Percentiles rank a stretch among this genome's conserved stretches.
Conservation (phyloP, 2,329 filamentous ascomycete species). For the Sclerotinia minor region DNA sequence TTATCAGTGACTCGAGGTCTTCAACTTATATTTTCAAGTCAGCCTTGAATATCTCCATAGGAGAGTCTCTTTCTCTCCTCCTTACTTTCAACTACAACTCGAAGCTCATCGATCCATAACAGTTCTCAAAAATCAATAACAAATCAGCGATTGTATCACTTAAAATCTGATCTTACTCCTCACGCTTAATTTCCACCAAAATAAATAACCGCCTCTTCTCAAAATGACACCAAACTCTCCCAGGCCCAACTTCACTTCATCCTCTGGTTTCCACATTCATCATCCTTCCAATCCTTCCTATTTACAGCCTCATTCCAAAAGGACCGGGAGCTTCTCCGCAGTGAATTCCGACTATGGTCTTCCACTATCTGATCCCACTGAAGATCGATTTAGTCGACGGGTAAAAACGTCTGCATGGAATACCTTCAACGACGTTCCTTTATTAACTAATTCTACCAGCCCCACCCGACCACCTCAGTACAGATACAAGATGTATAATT, state of each 20-base stretch:
- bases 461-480: background rate
- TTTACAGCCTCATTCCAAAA: no score
- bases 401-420: no score
- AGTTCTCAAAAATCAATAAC: background rate
- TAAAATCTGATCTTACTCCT: background rate
- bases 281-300: no score
- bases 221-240: background rate
- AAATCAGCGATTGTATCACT: fast-evolving
- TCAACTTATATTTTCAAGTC: background rate
- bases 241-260: background rate
- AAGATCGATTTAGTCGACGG: no score
- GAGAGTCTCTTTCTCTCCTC: background rate
- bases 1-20: background rate
- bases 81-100: background rate
- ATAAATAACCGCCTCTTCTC: background rate
- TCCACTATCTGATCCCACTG: no score
- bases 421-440: no score
- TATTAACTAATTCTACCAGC: background rate
- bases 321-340: no score
- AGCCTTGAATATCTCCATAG: background rate
- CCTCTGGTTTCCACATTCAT: background rate
- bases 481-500: background rate
- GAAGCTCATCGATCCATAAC: background rate
- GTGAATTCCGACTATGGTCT: no score
- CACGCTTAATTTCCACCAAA: no score